Evolutionary conservation across 129 eudicot genomes (phyloP).

Genomic region (Centrapalus pauciflorus): DNA sequence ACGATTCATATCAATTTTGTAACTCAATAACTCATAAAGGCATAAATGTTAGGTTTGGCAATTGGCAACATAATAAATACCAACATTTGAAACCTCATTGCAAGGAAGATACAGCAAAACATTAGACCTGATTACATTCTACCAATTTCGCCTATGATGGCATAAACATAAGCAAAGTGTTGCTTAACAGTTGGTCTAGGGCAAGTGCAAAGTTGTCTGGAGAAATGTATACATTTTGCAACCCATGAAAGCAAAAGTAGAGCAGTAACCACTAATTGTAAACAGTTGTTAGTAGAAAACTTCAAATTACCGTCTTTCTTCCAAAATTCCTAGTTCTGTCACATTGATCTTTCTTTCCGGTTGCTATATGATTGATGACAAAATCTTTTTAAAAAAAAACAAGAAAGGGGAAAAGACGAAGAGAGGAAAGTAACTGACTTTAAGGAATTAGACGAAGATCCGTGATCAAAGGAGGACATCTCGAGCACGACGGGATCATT

Average conservation of each 20-base stretch:
- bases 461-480: conserved; percentile 71
- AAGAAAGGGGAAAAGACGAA: not conserved
- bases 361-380: not conserved
- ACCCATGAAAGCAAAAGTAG: conserved; percentile 1
- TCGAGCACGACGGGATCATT: conserved; percentile 72
- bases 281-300: not conserved
- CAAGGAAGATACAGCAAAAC: not conserved
- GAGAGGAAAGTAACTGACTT: conserved; percentile 16
- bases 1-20: not conserved
- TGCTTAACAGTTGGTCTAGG: conserved; percentile 13
- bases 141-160: not conserved
- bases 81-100: not conserved
- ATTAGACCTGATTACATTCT: not conserved
- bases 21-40: no score
- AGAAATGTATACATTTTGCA: conserved; percentile 4
- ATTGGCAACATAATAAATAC: not conserved
- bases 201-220: not conserved
- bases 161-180: not conserved
- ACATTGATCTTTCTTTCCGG: not conserved
- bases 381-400: not conserved
- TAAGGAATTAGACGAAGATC: conserved; percentile 38
- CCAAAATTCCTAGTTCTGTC: not conserved
- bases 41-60: not conserved
- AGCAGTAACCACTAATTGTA: not conserved
- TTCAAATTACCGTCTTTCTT: not conserved